Percentiles rank a stretch among this genome's conserved stretches.
These are phyloP conservation scores for Aristolochia fimbriata DNA, from an alignment of 164 flowering plant genomes.

Conservation along the genomic window DNA sequence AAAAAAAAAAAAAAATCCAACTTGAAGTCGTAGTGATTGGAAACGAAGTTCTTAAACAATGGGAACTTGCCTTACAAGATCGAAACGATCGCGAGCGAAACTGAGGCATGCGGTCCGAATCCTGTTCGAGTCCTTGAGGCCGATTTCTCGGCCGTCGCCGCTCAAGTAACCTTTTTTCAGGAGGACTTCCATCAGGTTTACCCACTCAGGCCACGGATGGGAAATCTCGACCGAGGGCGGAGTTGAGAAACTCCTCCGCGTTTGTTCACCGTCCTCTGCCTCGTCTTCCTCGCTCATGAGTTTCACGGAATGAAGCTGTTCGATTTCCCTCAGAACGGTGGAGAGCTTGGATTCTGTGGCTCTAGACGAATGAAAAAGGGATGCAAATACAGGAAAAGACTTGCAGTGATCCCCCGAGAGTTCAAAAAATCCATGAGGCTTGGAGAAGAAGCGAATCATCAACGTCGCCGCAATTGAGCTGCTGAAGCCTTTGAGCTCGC, in stretches of 20 bases:
- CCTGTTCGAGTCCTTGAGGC: conserved; percentile 38
- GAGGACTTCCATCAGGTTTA: conserved; percentile 47
- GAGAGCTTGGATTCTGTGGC: conserved; percentile 18
- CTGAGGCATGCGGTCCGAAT: conserved; percentile 75
- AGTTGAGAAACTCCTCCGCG: background rate
- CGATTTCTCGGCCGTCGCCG: conserved; percentile 19
- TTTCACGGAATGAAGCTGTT: conserved; percentile 24
- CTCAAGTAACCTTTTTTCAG: conserved; percentile 40
- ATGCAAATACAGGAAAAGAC: conserved; percentile 5
- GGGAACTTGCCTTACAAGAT: conserved; percentile 41
- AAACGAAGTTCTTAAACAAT: too few species aligned
- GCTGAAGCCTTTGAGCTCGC: background rate
- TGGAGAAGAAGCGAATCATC: conserved; percentile 6
- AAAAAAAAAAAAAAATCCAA: too few species aligned
- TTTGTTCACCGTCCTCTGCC: background rate
- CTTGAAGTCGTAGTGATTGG: too few species aligned
- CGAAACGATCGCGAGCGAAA: conserved; percentile 49
- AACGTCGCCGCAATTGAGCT: background rate
- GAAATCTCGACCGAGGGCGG: conserved; percentile 21
- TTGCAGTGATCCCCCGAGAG: conserved; percentile 4
- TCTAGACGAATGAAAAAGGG: conserved; percentile 19
- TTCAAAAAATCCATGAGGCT: conserved; percentile 3
- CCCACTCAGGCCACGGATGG: conserved; percentile 81
- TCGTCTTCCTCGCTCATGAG: conserved; percentile 4
- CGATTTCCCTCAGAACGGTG: conserved; percentile 19